phyloP scores from a whole-genome alignment of 345 rosid species.

The Cochlearia excelsa region DNA sequence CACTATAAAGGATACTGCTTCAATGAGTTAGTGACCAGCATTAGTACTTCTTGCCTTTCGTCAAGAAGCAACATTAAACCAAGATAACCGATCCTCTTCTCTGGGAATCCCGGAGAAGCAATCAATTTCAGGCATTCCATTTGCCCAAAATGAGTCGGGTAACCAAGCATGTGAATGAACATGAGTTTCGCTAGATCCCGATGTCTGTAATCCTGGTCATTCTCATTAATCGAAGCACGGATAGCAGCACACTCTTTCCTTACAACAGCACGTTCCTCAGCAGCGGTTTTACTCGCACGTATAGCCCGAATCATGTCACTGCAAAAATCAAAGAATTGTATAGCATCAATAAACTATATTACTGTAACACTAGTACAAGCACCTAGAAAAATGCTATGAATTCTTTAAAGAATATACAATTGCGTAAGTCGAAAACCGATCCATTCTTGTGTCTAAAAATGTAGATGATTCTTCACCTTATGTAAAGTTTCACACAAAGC shows the following conservation, averaged over 20 bases:
- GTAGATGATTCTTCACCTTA: too few relatives aligned
- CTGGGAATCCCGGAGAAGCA: slow-evolving; percentile 94
- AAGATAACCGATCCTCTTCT: slow-evolving; percentile 96
- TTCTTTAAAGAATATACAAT: too few relatives aligned
- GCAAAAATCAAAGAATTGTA: slow-evolving; percentile 28
- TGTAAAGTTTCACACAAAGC: too few relatives aligned
- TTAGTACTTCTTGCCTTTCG: slow-evolving; percentile 96
- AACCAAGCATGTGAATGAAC: slow-evolving; percentile 99
- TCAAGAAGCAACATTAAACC: slow-evolving; percentile 97
- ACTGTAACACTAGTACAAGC: background rate
- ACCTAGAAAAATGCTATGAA: background rate
- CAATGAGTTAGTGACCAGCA: slow-evolving; percentile 95
- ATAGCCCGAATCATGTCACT: slow-evolving; percentile 98
- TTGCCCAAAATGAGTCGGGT: slow-evolving; percentile 98
- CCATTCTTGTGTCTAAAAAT: too few relatives aligned
- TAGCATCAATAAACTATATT: background rate
- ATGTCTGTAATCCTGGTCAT: slow-evolving; percentile 84
- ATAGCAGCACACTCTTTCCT: slow-evolving; percentile 96
- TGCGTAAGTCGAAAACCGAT: too few relatives aligned
- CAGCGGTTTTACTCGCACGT: slow-evolving; percentile 98
- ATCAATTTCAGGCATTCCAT: slow-evolving; percentile 94
- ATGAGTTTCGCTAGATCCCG: slow-evolving; percentile 94
- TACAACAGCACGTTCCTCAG: slow-evolving; percentile 94
- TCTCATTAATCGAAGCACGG: slow-evolving; percentile 83
- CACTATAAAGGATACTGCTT: slow-evolving; percentile 80